Base-by-base conservation (phyloP, 345 rosid species). In the Eucalyptus grandis region DNA sequence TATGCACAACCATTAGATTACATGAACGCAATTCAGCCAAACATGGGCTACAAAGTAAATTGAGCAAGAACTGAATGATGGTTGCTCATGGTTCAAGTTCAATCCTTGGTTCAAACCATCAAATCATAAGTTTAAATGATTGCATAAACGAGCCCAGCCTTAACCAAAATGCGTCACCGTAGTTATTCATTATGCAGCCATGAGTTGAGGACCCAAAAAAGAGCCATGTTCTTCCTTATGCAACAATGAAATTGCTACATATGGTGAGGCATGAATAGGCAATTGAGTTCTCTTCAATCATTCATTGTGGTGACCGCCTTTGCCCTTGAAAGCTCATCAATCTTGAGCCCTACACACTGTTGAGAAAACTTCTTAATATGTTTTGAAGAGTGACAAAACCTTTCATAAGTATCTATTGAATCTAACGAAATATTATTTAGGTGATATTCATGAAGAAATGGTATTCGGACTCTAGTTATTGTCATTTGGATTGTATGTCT, bases 401-500 rank as follows among this genome's bases (percentile, higher is more conserved):
- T 56, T 56, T 26, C 30, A 9, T 22, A 56, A 24, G 13, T 56
- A 56, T 56, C 14, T 22, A 56, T 56, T 56, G 30, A 56, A 24
- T 56, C 6, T 26, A 5, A 24, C 6, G 0, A 24, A 56, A 56
- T 22, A 56, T 56, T 56, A 53, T 24, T 4, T 24, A 56, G 62
- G 62, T 56, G 62, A 56, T 24, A 24, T 0, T 22, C 30, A 22
- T 9, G 62, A 56, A 56, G 62, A 56, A 56, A 56, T 0, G 1
- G 1, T 22, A 24, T 56, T 9, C 3, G 0, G 0, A 56, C 62
- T 56, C 14, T 56, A 56, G 62, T 56, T 56, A 56, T 56, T 56
- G 62, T 10, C 62, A 24, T 56, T 0, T 56, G 1, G 30, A 24
- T 56, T 24, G 6, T 22, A 24, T 1, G 2, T 56, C 2, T 24